A percentile compares a stretch with the other conserved stretches of the same genome.
Conservation (phyloP, 2,329 filamentous ascomycete species). For the Aureobasidium uvarum region DNA sequence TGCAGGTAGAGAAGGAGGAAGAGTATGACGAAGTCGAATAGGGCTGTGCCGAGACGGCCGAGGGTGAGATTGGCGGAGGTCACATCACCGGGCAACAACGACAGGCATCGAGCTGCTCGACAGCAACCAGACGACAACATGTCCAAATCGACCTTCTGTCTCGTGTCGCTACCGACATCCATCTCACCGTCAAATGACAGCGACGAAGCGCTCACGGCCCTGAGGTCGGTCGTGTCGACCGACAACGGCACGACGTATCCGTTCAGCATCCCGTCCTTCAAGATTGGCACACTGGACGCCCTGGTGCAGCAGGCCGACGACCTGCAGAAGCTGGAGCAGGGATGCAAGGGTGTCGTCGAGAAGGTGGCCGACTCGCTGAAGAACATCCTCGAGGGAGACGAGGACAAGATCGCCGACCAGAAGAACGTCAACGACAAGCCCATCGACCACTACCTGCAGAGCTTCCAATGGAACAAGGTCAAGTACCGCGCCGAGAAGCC, state of each 20-base stretch:
- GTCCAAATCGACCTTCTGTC: slow-evolving; percentile 67
- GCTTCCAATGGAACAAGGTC: slow-evolving; percentile 95
- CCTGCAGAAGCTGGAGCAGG: slow-evolving; percentile 77
- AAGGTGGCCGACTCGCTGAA: slow-evolving; percentile 87
- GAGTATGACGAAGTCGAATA: slow-evolving; percentile 10
- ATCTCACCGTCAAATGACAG: slow-evolving; percentile 77
- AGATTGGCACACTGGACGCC: slow-evolving; percentile 93
- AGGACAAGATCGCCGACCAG: slow-evolving; percentile 77
- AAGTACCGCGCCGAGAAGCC: slow-evolving; percentile 94
- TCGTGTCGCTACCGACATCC: slow-evolving; percentile 85
- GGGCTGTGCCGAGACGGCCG: slow-evolving; percentile 11
- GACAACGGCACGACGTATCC: slow-evolving; percentile 74
- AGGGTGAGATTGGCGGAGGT: slow-evolving; percentile 21
- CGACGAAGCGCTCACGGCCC: slow-evolving; percentile 75
- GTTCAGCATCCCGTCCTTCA: slow-evolving; percentile 89
- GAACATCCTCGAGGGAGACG: slow-evolving; percentile 78
- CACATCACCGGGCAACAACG: slow-evolving; percentile 21
- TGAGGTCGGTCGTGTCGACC: slow-evolving; percentile 68
- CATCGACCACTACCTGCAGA: slow-evolving; percentile 87
- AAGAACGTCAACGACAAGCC: slow-evolving; percentile 96
- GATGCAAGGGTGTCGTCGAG: slow-evolving; percentile 75
- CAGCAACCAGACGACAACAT: slow-evolving; percentile 33
- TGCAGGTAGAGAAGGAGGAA: not conserved
- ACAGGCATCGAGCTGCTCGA: not conserved
- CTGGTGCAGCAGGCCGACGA: slow-evolving; percentile 97